Percentiles rank a stretch among this genome's conserved stretches.
phyloP scores from a whole-genome alignment of 2,329 filamentous ascomycete species.

The Trichoderma lentiforme region DNA sequence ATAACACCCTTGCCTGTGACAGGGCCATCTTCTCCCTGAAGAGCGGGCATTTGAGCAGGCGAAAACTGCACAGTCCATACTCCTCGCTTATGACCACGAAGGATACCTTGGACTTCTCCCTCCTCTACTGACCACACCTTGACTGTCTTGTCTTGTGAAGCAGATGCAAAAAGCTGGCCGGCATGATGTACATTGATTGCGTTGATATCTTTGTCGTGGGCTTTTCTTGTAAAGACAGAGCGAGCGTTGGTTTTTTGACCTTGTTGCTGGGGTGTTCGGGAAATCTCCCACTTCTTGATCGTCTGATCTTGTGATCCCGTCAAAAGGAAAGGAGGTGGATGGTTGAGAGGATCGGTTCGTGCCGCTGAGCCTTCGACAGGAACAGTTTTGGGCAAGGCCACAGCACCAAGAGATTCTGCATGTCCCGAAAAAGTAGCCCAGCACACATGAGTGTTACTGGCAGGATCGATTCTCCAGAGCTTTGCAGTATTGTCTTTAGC shows the following conservation, averaged over 20 bases:
- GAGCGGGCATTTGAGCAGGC: constrained; percentile 69
- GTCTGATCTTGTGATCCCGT: constrained; percentile 96
- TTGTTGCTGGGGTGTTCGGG: constrained; percentile 47
- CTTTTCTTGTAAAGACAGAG: constrained; percentile 84
- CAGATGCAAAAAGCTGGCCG: constrained; percentile 83
- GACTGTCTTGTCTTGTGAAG: constrained; percentile 92
- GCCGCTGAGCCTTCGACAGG: constrained; percentile 69
- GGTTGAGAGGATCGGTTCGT: constrained; percentile 67
- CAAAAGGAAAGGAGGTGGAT: constrained; percentile 80
- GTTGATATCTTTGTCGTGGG: constrained; percentile 98
- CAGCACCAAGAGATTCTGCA: constrained; percentile 87
- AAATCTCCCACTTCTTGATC: constrained; percentile 88
- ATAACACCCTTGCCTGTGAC: constrained; percentile 77
- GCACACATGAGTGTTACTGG: constrained; percentile 71
- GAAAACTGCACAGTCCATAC: constrained; percentile 96
- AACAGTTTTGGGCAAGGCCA: constrained; percentile 70
- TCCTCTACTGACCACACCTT: constrained; percentile 94
- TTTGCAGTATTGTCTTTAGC: constrained; percentile 95
- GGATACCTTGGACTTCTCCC: constrained; percentile 85
- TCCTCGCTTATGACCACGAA: constrained; percentile 88
- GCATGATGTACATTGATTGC: constrained; percentile 77
- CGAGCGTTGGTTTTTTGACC: constrained; percentile 53
- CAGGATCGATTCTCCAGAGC: constrained; percentile 81
- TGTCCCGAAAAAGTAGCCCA: constrained; percentile 84
- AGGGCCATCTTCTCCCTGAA: constrained; percentile 68